Evolutionary conservation across 2,329 filamentous ascomycete species (phyloP).

Genomic region (Fusarium tanahbumbuense): DNA sequence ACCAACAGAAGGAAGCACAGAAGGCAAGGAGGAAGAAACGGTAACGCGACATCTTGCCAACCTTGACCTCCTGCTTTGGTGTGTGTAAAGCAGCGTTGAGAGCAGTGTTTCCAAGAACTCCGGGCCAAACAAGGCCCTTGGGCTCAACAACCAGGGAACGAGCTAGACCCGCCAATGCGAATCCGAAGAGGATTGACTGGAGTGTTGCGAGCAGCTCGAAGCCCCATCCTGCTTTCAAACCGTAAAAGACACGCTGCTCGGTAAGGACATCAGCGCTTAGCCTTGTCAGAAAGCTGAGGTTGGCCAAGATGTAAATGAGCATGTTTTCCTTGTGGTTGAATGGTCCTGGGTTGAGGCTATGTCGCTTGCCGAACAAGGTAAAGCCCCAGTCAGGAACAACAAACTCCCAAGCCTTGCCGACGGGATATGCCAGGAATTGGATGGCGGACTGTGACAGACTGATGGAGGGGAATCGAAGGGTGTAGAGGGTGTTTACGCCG

Average conservation of each 20-base stretch:
- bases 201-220: slow-evolving; percentile 63
- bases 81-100: slow-evolving; percentile 58
- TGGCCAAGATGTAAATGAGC: slow-evolving; percentile 67
- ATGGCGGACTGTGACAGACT: slow-evolving; percentile 51
- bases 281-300: slow-evolving; percentile 60
- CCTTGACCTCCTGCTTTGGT: slow-evolving; percentile 47
- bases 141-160: slow-evolving; percentile 60
- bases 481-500: slow-evolving; percentile 56
- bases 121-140: slow-evolving; percentile 64
- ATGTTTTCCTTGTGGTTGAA: slow-evolving; percentile 62
- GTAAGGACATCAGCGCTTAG: slow-evolving; percentile 51
- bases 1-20: slow-evolving; percentile 56
- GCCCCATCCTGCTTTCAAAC: slow-evolving; percentile 57
- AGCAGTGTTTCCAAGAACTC: slow-evolving; percentile 61
- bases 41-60: slow-evolving; percentile 53
- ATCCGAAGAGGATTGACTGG: slow-evolving; percentile 63
- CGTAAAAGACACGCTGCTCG: slow-evolving; percentile 56
- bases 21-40: slow-evolving; percentile 59
- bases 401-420: slow-evolving; percentile 55
- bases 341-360: slow-evolving; percentile 55
- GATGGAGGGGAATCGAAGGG: slow-evolving; percentile 51
- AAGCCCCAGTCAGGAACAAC: slow-evolving; percentile 48
- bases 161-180: slow-evolving; percentile 60
- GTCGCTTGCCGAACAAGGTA: slow-evolving; percentile 39
- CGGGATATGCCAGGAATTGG: slow-evolving; percentile 58